Percentiles rank a stretch among this genome's conserved stretches.
Evolutionary conservation across 2,329 filamentous ascomycete species (phyloP).

Genomic region (Diplodia mutila): DNA sequence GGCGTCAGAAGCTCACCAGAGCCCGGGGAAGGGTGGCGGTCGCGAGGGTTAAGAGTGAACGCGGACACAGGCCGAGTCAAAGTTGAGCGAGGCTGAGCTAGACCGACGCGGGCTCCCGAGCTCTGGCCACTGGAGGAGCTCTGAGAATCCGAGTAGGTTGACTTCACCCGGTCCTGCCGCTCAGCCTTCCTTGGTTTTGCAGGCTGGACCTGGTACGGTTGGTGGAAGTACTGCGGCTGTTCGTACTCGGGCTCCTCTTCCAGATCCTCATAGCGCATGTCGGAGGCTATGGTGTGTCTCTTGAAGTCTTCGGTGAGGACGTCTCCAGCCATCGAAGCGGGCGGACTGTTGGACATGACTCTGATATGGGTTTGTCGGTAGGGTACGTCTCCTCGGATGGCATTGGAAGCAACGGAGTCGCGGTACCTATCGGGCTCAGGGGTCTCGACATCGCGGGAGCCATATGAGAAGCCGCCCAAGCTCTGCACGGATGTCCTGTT

Average conservation of each 20-base stretch:
- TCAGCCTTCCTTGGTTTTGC: conserved; percentile 28
- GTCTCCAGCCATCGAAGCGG: conserved; percentile 7
- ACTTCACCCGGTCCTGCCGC: conserved; percentile 33
- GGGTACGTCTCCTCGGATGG: conserved; percentile 5
- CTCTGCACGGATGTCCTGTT: conserved; percentile 39
- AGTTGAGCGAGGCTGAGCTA: conserved; percentile 57
- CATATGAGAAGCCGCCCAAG: conserved; percentile 39
- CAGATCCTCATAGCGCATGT: conserved; percentile 22
- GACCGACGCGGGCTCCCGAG: conserved; percentile 35
- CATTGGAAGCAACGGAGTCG: conserved; percentile 18
- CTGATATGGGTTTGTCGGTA: conserved; percentile 4
- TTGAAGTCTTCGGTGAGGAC: conserved; percentile 17
- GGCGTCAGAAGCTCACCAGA: conserved; percentile 50
- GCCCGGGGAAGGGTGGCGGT: conserved; percentile 59
- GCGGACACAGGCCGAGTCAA: conserved; percentile 73
- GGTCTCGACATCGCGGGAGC: conserved; percentile 38
- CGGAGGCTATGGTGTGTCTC: conserved; percentile 7
- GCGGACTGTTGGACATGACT: conserved; percentile 20
- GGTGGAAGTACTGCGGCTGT: conserved; percentile 58
- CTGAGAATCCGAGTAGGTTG: conserved; percentile 36
- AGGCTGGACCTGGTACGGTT: conserved; percentile 44
- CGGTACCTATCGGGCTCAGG: conserved; percentile 30
- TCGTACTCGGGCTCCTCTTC: conserved; percentile 44
- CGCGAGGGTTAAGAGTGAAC: conserved; percentile 69
- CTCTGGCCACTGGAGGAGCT: conserved; percentile 35